Evolutionary conservation across 805 yeast species (phyloP), one percentile per base, ranked within the genome.

Genomic region (Candida jianshihensis): DNA sequence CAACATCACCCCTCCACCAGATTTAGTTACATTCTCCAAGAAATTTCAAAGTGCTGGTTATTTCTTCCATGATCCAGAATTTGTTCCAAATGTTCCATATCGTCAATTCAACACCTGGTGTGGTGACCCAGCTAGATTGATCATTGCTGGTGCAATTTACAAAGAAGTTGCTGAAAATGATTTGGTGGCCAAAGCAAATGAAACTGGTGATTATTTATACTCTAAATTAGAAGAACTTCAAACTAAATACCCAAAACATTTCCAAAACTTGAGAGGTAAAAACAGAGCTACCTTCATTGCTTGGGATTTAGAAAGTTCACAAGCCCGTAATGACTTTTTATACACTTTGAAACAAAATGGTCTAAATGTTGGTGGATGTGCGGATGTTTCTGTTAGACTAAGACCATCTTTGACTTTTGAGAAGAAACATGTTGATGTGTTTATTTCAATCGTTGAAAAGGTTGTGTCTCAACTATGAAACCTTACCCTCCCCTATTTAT

Each of bases 81-180:
- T 84, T 41, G 70, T 80, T 48, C 95, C 95, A 53, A 70, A 76
- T 61, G 60, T 63, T 54, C 78, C 94, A n/a, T 84, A 81, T 72
- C 77, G 95, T 61, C 94, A 85, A 70, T 84, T 84, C 74, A 84
- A 84, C 77, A 84, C 95, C 40, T 84, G 95, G 95, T 82, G 90
- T 65, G 95, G 95, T 53, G 95, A 84, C 64, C 89, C 94, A 59
- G 81, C 88, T 41, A 77, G 80, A 63, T 72, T 82, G 58, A 66
- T 84, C 51, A 68, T 86, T 51, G 83, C 89, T 38, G 78, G 81
- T 53, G 77, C 85, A 46, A 81, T 85, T 55, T 75, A 75, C 51
- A 58, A 71, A 46, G 88, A 84, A 64, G 66, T 82, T 33, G 61
- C 65, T 33, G 74, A 75, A 48, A 61, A 82, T 56, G 72, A 76